These are phyloP conservation scores for Mycogone perniciosa DNA, from an alignment of 2,329 filamentous ascomycete genomes.

Conservation along the genomic window DNA sequence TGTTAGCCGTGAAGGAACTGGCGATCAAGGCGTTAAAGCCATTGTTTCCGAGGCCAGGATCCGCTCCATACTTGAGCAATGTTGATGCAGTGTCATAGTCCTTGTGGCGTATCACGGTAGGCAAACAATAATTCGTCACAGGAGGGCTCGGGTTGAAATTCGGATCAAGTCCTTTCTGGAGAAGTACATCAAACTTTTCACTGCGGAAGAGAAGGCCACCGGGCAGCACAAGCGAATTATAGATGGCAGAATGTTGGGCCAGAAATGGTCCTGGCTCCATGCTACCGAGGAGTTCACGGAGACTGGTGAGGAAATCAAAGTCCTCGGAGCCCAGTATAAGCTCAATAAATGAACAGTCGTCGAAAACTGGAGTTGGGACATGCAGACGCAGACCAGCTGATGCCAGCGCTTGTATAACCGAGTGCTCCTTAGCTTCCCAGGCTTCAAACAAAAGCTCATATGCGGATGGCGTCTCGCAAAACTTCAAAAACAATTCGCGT, in stretches of 20 bases:
- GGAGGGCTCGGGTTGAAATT: not conserved
- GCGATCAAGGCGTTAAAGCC: not conserved
- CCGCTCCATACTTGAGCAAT: not conserved
- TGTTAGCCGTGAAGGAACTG: not conserved
- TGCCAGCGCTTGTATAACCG: no score
- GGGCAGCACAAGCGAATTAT: not conserved
- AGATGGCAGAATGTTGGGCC: not conserved
- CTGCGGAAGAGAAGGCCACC: not conserved
- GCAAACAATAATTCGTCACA: not conserved
- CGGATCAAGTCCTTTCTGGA: not conserved
- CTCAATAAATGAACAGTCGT: no score
- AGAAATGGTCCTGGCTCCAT: not conserved
- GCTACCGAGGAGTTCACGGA: not conserved
- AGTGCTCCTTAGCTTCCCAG: no score
- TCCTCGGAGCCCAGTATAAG: no score
- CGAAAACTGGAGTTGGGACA: no score
- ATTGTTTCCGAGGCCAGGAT: not conserved
- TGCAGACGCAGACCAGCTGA: no score
- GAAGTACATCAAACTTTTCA: not conserved
- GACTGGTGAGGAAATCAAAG: no score
- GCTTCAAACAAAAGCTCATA: no score
- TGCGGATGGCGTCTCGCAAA: no score
- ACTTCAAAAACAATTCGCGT: no score
- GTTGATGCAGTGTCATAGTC: not conserved
- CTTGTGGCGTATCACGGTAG: not conserved